Evolutionary conservation across 208 protist species (phyloP), one percentile per base, ranked within the genome.

Genomic region (Wallacemonas sp.): DNA sequence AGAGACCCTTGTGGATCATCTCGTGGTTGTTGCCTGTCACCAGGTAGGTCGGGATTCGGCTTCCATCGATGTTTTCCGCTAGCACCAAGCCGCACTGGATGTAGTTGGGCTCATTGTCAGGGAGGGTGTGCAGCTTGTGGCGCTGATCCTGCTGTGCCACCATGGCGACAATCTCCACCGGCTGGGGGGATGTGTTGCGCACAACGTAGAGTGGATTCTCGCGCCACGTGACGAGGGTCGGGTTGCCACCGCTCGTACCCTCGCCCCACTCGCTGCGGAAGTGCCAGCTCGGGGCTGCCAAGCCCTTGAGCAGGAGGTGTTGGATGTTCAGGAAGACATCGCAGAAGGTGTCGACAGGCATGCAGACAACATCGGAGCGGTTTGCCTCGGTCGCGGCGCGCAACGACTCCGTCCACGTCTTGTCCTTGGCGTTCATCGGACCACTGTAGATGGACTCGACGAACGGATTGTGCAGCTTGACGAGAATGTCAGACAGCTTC

Each of bases 1-100:
- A 90, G 29, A 85, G 60, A 21, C 74, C 73, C 56, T 80, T 86
- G 65, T 90, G 80, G 0, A 83, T 78, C n/a, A 86, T 76, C 23
- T 65, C 68, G 48, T 93, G 87, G 70, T 81, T 93, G 81, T 93
- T 89, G 38, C 76, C 76, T 0, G 87, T 93, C 34, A 93, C 74
- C 24, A 93, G 73, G 72, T 93, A 87, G 0, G 83, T 93, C 3
- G 84, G 76, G 29, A 89, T 77, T 17, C 39, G 47, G 6, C 27
- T 70, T 52, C 67, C 78, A 21, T 63, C 65, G 27, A 62, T 74
- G 30, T 61, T 82, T 48, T 86, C 70, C 21, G 79, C 81, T n/a
- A 93, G 57, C 3, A 87, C 69, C 0, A 90, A 36, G 23, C 82
- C 81, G 43, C 81, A 85, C 48, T 86, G 72, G 26, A 89, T 78